Evolutionary conservation across 805 yeast species (phyloP), one percentile per base, ranked within the genome.

Genomic region (Cyberlindnera saturnus): DNA sequence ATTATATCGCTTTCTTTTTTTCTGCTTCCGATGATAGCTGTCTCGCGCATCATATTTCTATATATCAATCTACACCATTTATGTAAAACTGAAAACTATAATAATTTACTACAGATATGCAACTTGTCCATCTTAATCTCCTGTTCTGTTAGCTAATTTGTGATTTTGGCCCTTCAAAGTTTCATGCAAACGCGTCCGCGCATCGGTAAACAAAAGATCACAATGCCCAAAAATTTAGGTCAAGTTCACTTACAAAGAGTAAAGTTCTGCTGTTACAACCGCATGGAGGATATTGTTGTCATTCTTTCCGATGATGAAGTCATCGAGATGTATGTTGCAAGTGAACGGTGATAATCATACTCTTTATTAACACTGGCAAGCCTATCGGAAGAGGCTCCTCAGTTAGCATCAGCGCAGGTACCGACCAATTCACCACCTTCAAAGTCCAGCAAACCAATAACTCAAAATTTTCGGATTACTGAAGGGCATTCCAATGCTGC

Each of bases 1-100:
- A 80, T 51, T 59, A 62, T 63, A 40, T 40, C 36, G 59, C 67
- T 66, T 62, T 38, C 30, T 28, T 36, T 42, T 44, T 44, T 42
- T 44, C 8, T 19, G 2, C 6, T 3, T 17, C 18, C 18, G 18
- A 17, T 17, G 18, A 17, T 17, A n/a, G n/a, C n/a, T n/a, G n/a
- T n/a, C n/a, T n/a, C n/a, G 18, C 18, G 18, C 4, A 17, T 4
- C 18, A 17, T 17, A 17, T 17, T 17, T 17, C 18, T 17, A 17
- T 17, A 17, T 17, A 19, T 19, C 23, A 19, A 19, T 31, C 32
- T 31, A 6, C 11, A 6, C 3, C 10, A 9, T 9, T 9, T 23
- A 23, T 23, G 6, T 13, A 23, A 23, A 9, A 9, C 28, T 10
- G 23, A 23, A 10, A 31, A 6, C 9, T 8, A 14, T 31, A 6